phyloP scores from a whole-genome alignment of 352 stramenopile genomes.

The Phytophthora fragariaefolia region DNA sequence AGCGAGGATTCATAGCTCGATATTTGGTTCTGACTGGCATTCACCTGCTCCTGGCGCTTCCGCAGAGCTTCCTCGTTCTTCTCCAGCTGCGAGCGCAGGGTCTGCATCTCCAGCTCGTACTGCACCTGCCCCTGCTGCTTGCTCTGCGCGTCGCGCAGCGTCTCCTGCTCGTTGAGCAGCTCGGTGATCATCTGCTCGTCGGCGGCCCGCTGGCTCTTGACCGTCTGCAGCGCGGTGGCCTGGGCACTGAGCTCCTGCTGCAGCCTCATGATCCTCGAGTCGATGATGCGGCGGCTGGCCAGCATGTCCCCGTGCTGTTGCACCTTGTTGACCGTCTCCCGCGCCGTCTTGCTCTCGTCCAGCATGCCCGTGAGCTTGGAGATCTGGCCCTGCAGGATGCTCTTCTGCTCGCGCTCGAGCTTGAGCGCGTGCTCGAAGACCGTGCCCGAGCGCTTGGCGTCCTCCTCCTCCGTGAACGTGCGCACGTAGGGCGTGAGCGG shows the following conservation, averaged over 20 bases:
- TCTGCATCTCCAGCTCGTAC: constrained; percentile 78
- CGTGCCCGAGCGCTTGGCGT: constrained; percentile 85
- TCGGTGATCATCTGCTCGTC: constrained; percentile 88
- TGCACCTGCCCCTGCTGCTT: constrained; percentile 54
- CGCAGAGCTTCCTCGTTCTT: constrained; percentile 72
- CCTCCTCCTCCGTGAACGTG: constrained; percentile 89
- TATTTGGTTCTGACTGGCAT: constrained; percentile 71
- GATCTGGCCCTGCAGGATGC: constrained; percentile 74
- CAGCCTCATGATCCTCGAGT: constrained; percentile 81
- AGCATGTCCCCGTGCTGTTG: constrained; percentile 87
- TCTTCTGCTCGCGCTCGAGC: constrained; percentile 82
- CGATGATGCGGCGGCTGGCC: constrained; percentile 81
- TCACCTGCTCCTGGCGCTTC: constrained; percentile 80
- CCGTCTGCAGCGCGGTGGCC: constrained; percentile 54
- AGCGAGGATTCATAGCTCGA: constrained; percentile 71
- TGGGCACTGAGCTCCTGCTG: constrained; percentile 73
- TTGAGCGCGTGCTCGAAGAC: constrained; percentile 88
- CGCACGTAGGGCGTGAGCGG: constrained; percentile 68
- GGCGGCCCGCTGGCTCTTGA: constrained; percentile 75
- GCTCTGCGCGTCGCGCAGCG: constrained; percentile 57
- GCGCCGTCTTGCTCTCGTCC: constrained; percentile 47
- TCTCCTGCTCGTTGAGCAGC: constrained; percentile 86
- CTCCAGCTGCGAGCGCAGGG: constrained; percentile 66
- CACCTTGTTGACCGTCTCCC: constrained; percentile 49
- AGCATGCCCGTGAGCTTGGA: constrained; percentile 82